phyloP scores from a whole-genome alignment of 305 asterid genomes.

The Ruellia speciosa region DNA sequence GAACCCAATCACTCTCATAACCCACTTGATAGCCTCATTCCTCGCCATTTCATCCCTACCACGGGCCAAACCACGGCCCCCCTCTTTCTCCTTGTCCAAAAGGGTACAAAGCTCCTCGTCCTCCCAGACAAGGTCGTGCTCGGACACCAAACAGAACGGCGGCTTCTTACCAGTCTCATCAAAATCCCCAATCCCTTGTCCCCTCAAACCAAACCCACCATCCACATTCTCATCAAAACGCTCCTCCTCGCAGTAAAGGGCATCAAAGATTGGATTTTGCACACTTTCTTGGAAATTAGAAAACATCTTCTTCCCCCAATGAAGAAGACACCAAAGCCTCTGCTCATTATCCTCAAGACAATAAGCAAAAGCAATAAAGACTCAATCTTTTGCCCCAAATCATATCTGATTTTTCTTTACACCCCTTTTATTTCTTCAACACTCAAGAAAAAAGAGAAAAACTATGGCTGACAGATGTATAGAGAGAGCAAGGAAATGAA shows the following conservation, averaged over 20 bases:
- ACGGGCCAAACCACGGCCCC: not conserved
- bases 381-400: conserved; percentile 28
- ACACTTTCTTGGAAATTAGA: conserved; percentile 33
- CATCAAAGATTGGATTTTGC: conserved; percentile 55
- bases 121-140: conserved; percentile 79
- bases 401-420: conserved; percentile 19
- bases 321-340: conserved; percentile 36
- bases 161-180: conserved; percentile 29
- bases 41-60: conserved; percentile 26
- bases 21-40: conserved; percentile 59
- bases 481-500: conserved; percentile 12
- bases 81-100: conserved; percentile 46
- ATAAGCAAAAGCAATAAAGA: conserved; percentile 24
- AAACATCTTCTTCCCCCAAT: conserved; percentile 36
- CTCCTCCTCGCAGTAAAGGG: conserved; percentile 66
- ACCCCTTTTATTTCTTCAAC: not conserved
- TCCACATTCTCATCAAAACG: conserved; percentile 47
- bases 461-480: not conserved
- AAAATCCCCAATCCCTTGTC: conserved; percentile 24
- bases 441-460: not conserved
- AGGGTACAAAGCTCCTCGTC: conserved; percentile 62
- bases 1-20: conserved; percentile 50
- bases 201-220: conserved; percentile 21
- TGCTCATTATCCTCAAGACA: conserved; percentile 36
- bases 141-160: conserved; percentile 29